phyloP scores from a whole-genome alignment of 257 asterid genomes.

The Anisodus tanguticus region DNA sequence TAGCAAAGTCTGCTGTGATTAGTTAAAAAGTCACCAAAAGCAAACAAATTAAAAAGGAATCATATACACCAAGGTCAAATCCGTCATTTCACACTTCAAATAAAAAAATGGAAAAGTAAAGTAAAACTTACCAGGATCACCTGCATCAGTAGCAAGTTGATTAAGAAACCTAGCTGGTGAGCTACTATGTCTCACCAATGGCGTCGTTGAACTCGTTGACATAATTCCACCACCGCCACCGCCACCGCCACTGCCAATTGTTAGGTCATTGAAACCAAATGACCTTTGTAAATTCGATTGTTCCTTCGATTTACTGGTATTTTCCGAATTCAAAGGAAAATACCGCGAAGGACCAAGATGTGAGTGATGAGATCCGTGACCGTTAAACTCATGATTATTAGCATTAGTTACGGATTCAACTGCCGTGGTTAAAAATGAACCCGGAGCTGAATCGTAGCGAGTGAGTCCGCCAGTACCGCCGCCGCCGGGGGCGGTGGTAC shows the following conservation, averaged over 20 bases:
- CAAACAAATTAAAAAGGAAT: neutral
- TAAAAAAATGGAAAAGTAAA: neutral
- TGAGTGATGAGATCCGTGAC: conserved; percentile 36
- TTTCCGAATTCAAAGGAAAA: conserved; percentile 45
- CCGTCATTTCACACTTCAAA: conserved; percentile 12
- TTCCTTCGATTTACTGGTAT: conserved; percentile 26
- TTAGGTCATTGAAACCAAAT: conserved; percentile 36
- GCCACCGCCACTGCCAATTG: conserved; percentile 22
- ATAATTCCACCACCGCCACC: conserved; percentile 31
- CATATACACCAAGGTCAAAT: neutral
- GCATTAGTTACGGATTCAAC: conserved; percentile 57
- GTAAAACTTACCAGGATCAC: conserved; percentile 28
- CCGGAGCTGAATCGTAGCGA: conserved; percentile 81
- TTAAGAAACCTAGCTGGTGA: conserved; percentile 82
- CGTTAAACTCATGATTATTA: conserved; percentile 46
- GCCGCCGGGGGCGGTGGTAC: conserved; percentile 22
- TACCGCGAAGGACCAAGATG: conserved; percentile 41
- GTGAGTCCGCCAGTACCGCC: conserved; percentile 44
- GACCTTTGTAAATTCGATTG: conserved; percentile 45
- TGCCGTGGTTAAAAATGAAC: conserved; percentile 58
- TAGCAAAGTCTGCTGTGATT: conserved; percentile 12
- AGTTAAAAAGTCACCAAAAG: conserved; percentile 16
- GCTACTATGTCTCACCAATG: conserved; percentile 72
- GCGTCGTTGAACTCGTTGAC: conserved; percentile 39
- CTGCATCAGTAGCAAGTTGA: conserved; percentile 62